Conservation (phyloP, 768 basidiomycete genomes). For the Pluteus cervinus region DNA sequence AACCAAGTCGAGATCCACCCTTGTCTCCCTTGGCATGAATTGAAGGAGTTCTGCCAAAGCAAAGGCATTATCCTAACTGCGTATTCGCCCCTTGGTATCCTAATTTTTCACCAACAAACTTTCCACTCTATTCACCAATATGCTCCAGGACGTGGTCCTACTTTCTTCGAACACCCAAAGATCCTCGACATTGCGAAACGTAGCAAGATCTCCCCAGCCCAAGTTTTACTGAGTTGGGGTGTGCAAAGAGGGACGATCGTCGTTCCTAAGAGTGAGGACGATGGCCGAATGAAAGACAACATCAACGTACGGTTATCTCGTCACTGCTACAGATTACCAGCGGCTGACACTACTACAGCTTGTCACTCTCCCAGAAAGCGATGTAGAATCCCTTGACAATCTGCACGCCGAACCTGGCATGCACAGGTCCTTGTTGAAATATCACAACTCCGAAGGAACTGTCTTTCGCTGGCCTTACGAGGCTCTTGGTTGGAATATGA, state of each 20-base stretch:
- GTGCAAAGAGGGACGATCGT: slow-evolving; percentile 54
- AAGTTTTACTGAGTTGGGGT: slow-evolving; percentile 60
- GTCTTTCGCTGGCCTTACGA: slow-evolving; percentile 38
- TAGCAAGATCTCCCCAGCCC: slow-evolving; percentile 31
- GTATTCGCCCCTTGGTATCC: slow-evolving; percentile 42
- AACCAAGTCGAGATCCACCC: slow-evolving; percentile 60
- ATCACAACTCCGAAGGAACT: slow-evolving; percentile 18
- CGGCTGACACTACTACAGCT: slow-evolving; percentile 24
- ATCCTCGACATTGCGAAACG: slow-evolving; percentile 27
- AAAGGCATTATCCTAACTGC: slow-evolving; percentile 40
- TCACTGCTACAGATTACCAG: no score
- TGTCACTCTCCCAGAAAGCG: slow-evolving; percentile 24
- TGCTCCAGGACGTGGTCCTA: slow-evolving; percentile 13
- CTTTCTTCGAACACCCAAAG: slow-evolving; percentile 26
- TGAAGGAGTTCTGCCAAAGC: slow-evolving; percentile 33
- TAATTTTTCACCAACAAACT: no score
- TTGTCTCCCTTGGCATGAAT: slow-evolving; percentile 38
- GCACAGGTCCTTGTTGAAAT: slow-evolving; percentile 29
- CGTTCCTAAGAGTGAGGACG: slow-evolving; percentile 55
- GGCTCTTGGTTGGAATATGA: slow-evolving; percentile 30
- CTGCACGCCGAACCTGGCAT: slow-evolving; percentile 35
- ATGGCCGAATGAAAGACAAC: slow-evolving; percentile 43
- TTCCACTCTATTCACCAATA: background rate
- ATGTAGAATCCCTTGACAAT: slow-evolving; percentile 32
- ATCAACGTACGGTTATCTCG: slow-evolving; percentile 31